Percentiles rank a stretch among this genome's conserved stretches.
phyloP scores from a whole-genome alignment of 192 early-diverging fungal genomes.

The Coemansia guatemalensis region DNA sequence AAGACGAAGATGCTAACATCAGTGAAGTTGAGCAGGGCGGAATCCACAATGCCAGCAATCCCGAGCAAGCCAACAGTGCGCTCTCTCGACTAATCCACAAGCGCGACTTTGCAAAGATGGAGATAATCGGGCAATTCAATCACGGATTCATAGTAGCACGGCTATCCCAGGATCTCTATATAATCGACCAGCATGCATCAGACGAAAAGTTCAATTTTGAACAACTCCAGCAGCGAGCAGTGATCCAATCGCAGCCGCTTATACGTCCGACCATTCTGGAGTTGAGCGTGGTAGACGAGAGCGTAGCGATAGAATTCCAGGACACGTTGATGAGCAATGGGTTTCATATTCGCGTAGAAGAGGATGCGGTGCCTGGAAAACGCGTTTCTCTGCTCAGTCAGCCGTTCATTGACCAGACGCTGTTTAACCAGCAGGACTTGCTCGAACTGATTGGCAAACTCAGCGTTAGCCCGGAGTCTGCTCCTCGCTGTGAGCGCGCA shows the following conservation, averaged over 20 bases:
- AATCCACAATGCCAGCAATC: slow-evolving; percentile 15
- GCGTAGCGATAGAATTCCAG: slow-evolving; percentile 70
- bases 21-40: slow-evolving; percentile 21
- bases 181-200: slow-evolving; percentile 96
- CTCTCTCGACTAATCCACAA: slow-evolving; percentile 63
- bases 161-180: slow-evolving; percentile 72
- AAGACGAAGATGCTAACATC: background rate
- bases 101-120: slow-evolving; percentile 79
- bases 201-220: slow-evolving; percentile 99
- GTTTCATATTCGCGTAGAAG: slow-evolving; percentile 70
- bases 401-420: slow-evolving; percentile 69
- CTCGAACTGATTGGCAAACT: slow-evolving; percentile 43
- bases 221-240: slow-evolving; percentile 62
- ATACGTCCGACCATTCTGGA: slow-evolving; percentile 69
- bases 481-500: slow-evolving; percentile 68
- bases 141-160: slow-evolving; percentile 87
- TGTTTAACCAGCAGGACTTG: slow-evolving; percentile 66
- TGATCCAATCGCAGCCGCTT: slow-evolving; percentile 66
- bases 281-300: slow-evolving; percentile 77
- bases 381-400: slow-evolving; percentile 69
- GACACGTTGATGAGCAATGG: slow-evolving; percentile 79
- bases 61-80: slow-evolving; percentile 18
- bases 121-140: slow-evolving; percentile 95
- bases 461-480: slow-evolving; percentile 51
- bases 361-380: slow-evolving; percentile 55